Evolutionary conservation across 2,329 filamentous ascomycete species (phyloP).

Genomic region (Neophaeococcomyces aloes): DNA sequence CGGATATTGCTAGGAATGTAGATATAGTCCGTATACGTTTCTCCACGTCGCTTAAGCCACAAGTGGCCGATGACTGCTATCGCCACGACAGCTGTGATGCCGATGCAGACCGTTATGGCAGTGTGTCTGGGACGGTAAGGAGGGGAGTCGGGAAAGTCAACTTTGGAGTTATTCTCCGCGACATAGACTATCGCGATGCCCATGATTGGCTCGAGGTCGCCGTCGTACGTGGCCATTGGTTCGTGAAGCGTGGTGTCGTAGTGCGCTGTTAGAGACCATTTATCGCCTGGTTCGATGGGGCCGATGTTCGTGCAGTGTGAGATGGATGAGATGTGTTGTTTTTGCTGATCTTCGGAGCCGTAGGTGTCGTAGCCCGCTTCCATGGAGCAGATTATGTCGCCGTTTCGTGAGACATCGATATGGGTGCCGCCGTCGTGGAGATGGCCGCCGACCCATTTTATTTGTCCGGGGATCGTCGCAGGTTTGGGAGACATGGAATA

Average conservation of each 20-base stretch:
- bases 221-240: slow-evolving; percentile 10
- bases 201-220: slow-evolving; percentile 12
- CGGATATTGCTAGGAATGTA: too few relatives aligned
- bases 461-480: neutral
- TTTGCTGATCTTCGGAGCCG: neutral
- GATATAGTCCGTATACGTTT: too few relatives aligned
- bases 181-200: slow-evolving; percentile 12
- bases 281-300: slow-evolving; percentile 1
- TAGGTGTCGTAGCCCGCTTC: slow-evolving; percentile 6
- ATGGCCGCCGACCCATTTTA: slow-evolving; percentile 10
- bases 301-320: slow-evolving; percentile 1
- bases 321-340: slow-evolving; percentile 11
- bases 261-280: slow-evolving; percentile 9
- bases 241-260: slow-evolving; percentile 10
- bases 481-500: slow-evolving; percentile 6
- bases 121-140: too few relatives aligned
- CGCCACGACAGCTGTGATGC: too few relatives aligned
- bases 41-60: too few relatives aligned
- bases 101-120: too few relatives aligned
- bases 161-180: neutral
- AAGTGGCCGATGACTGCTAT: too few relatives aligned
- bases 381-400: slow-evolving; percentile 4
- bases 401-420: slow-evolving; percentile 10
- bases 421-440: slow-evolving; percentile 13
- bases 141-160: too few relatives aligned